Evolutionary conservation across 805 yeast species (phyloP), one percentile per base, ranked within the genome.

Genomic region (Candida yuanshanica): DNA sequence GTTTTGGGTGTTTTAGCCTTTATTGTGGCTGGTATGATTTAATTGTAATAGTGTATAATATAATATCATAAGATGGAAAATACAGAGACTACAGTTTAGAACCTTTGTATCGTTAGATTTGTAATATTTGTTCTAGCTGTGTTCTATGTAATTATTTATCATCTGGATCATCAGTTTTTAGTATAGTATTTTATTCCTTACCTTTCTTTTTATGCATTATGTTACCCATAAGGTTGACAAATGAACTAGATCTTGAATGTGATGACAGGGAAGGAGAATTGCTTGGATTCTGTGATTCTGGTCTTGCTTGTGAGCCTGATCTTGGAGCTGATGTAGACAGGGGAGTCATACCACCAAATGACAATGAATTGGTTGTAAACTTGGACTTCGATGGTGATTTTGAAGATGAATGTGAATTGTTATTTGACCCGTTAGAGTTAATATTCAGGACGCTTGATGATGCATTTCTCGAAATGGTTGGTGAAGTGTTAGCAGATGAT

Each of bases 161-260:
- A n/a, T n/a, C n/a, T n/a, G n/a, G n/a, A n/a, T n/a, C n/a, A n/a
- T n/a, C n/a, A n/a, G n/a, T n/a, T n/a, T 26, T 26, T 7, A 9
- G n/a, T 11, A n/a, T 11, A 14, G 14, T 5, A 7, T 25, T n/a
- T 10, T 11, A 22, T 32, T 31, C 21, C 27, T 16, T 16, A 8
- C 36, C 35, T 22, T 44, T 46, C 35, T 36, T 39, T 32, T 49
- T 56, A 32, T 52, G 53, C 43, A 52, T 43, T 11, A 56, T 22
- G 9, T 31, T 38, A 0, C 60, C 60, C 53, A 56, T 45, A 37
- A 56, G 21, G 38, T 55, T 55, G n/a, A 46, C 58, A 33, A 56
- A 56, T 4, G 59, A 55, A 5, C 45, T 39, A 2, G 60, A 53
- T 35, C 51, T 52, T 23, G 43, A 27, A 27, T 11, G n/a, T 27